Evolutionary conservation across 1,284 basidiomycete genomes (phyloP), one percentile per base, ranked within the genome.

Genomic region (Spongispora temasekensis): DNA sequence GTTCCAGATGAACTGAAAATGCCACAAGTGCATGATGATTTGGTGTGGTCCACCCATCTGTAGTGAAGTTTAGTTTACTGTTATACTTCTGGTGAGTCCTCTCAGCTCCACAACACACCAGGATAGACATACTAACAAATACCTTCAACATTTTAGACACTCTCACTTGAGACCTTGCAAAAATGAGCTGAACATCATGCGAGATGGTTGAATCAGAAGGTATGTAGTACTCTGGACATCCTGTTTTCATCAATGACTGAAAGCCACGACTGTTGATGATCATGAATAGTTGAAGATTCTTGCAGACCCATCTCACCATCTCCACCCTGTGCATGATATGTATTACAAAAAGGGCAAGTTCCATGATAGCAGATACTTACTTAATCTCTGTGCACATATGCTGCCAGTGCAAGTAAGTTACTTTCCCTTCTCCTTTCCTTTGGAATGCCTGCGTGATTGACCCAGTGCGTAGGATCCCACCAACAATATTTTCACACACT

Each of bases 181-280:
- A n/a, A n/a, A n/a, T n/a, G n/a, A n/a, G n/a, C n/a, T n/a, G n/a
- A n/a, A 64, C 23, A 13, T 65, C 52, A 30, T 10, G 8, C 1
- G 23, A 56, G n/a, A 65, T 34, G 0, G 59, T 65, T 0, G 5
- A 9, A 3, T 6, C 5, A 1, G 19, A 57, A 4, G 60, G 57
- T 56, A 64, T 1, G n/a, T n/a, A n/a, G n/a, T n/a, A n/a, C n/a
- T n/a, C n/a, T n/a, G n/a, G n/a, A n/a, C 19, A 2, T 3, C 55
- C 55, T 5, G 55, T 62, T 15, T 64, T 64, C 56, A 62, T 64
- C 27, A 64, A 42, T 3, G 23, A n/a, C 13, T 17, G 35, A 50
- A 64, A 62, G 2, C 21, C 34, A 0, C n/a, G n/a, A n/a, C n/a
- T n/a, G n/a, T n/a, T n/a, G n/a, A n/a, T n/a, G n/a, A n/a, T n/a